Base-by-base conservation (phyloP, 768 basidiomycete genomes). In the Lactarius quietus region DNA sequence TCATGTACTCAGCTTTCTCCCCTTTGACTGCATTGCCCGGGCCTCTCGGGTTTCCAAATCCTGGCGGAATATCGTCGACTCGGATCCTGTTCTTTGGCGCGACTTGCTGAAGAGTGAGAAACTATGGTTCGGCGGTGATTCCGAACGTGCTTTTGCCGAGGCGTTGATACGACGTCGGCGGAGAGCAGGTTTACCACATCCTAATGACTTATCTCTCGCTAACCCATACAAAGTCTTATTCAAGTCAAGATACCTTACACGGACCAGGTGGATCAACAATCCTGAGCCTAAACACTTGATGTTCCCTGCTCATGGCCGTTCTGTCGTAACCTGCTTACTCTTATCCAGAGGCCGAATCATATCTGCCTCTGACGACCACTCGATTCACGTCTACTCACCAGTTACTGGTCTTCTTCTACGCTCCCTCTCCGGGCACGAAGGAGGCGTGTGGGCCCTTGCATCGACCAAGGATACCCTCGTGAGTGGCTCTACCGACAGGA, bases 401-500 rank as follows among this genome's bases (percentile, higher is more conserved):
- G 74, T 83, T 31, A 91, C 89, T 0, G 96, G 96, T 15, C 81
- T 85, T 41, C 82, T 92, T 26, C 75, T 89, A 6, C 86, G 84
- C 48, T 84, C 88, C 1, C 82, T 98, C 51, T 83, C 90, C 64
- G 96, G 95, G 3, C 95, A 98, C 71, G 92, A 94, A 70, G 95
- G 95, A 57, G 95, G 95, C 20, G 94, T 98, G 1, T 98, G 95
- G 95, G 95, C 95, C 18, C 79, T 98, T n/a, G 90, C 91, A 6
- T 88, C 90, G 39, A 92, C 84, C 75, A 92, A 91, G 79, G 86
- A 93, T 74, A 84, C 89, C 31, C 84, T 95, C 20, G 95, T 96
- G 69, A 93, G 90, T 70, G 95, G 95, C 6, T 93, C 91, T 15
- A 97, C 95, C 9, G 95, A 97, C 78, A 86, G 95, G 33, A 95